A percentile compares a stretch with the other conserved stretches of the same genome.
Conservation (phyloP, 2,329 filamentous ascomycete genomes). For the Penicillium vulpinum region DNA sequence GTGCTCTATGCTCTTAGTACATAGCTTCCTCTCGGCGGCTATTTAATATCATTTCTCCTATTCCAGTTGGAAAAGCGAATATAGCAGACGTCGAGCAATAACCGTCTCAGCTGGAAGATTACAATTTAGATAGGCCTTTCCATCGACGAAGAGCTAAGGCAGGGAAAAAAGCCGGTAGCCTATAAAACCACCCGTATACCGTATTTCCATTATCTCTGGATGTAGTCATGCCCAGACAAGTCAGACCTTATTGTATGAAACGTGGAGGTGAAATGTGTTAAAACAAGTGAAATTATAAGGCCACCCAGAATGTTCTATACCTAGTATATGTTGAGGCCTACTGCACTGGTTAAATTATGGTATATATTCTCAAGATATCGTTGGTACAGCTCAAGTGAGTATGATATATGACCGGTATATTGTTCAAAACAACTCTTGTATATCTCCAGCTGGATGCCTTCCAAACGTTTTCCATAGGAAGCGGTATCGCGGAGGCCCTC, state of each 20-base stretch:
- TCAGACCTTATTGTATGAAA: neutral
- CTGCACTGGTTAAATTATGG: neutral
- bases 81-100: neutral
- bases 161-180: no score
- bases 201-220: no score
- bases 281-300: neutral
- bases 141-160: no score
- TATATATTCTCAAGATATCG: neutral
- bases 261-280: neutral
- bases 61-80: neutral
- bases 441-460: neutral
- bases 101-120: no score
- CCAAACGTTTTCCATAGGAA: neutral
- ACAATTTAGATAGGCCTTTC: no score
- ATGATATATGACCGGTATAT: neutral
- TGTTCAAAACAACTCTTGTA: neutral
- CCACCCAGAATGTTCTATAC: neutral
- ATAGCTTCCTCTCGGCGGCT: neutral
- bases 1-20: neutral
- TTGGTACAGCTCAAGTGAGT: neutral
- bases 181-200: no score
- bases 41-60: neutral
- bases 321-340: neutral
- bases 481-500: neutral
- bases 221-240: neutral